These are phyloP conservation scores for Aphanomyces stellatus DNA, from an alignment of 352 stramenopile species.

Conservation along the genomic window DNA sequence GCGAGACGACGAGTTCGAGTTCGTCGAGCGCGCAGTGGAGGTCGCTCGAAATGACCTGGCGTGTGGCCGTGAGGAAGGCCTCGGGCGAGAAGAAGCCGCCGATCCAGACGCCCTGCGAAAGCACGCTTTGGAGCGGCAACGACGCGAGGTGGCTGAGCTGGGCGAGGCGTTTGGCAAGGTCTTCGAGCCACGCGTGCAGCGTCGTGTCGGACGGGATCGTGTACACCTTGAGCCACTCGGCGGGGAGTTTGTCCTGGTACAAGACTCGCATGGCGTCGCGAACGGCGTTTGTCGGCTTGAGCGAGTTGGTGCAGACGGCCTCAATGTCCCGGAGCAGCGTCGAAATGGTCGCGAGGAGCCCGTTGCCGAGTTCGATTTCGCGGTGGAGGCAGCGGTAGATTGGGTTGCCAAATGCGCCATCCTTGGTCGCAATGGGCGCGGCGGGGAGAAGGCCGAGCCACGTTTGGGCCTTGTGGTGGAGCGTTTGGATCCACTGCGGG, in stretches of 20 bases:
- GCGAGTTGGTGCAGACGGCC: slow-evolving; percentile 69
- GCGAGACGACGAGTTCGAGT: slow-evolving; percentile 67
- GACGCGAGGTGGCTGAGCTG: slow-evolving; percentile 43
- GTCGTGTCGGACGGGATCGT: slow-evolving; percentile 42
- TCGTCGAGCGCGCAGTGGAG: slow-evolving; percentile 83
- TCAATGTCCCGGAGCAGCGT: slow-evolving; percentile 60
- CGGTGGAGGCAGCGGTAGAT: slow-evolving; percentile 89
- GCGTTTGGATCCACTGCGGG: slow-evolving; percentile 74
- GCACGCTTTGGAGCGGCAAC: slow-evolving; percentile 19
- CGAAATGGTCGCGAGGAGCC: slow-evolving; percentile 56
- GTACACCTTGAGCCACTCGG: slow-evolving; percentile 53
- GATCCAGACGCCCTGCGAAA: slow-evolving; percentile 63
- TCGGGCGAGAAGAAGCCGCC: slow-evolving; percentile 90
- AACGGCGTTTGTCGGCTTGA: slow-evolving; percentile 83
- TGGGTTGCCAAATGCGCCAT: slow-evolving; percentile 67
- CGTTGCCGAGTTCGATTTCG: slow-evolving; percentile 67
- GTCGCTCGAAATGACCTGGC: slow-evolving; percentile 79
- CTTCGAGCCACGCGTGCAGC: slow-evolving; percentile 72
- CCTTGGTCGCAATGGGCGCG: slow-evolving; percentile 35
- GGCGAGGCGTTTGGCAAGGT: slow-evolving; percentile 70
- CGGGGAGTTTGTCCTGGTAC: slow-evolving; percentile 56
- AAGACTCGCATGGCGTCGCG: slow-evolving; percentile 72
- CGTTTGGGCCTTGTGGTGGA: slow-evolving; percentile 51
- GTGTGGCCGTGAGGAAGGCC: slow-evolving; percentile 87
- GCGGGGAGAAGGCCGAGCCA: slow-evolving; percentile 58